These are phyloP conservation scores for Trichoderma sp. DNA, from an alignment of 2,329 filamentous ascomycete species.

Conservation along the genomic window DNA sequence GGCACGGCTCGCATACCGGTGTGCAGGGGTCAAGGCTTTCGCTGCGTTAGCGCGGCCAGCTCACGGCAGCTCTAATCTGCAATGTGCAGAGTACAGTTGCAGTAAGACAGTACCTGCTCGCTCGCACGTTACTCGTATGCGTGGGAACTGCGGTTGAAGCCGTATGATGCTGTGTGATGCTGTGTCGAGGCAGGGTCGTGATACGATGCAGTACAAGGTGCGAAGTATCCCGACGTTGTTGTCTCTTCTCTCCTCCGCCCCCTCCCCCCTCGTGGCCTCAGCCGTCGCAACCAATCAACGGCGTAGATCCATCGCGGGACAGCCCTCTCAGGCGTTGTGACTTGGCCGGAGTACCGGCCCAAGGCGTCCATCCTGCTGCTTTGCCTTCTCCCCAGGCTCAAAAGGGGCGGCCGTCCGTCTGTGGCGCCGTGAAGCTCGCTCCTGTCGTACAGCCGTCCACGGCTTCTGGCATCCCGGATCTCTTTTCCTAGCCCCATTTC, in stretches of 20 bases:
- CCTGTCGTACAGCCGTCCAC: constrained; percentile 3
- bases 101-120: no score
- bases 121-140: no score
- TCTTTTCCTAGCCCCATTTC: neutral
- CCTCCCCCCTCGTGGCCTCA: neutral
- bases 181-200: no score
- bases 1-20: constrained; percentile 28
- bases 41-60: constrained; percentile 10
- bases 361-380: constrained; percentile 3
- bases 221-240: constrained; percentile 27
- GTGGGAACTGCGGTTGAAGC: no score
- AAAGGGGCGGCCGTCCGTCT: constrained; percentile 26
- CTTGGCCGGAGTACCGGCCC: neutral
- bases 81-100: no score
- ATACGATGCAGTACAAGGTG: no score
- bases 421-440: constrained; percentile 15
- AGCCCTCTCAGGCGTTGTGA: neutral
- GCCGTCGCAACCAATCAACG: constrained; percentile 5
- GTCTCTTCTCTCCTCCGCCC: constrained; percentile 32
- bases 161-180: no score
- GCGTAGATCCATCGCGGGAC: neutral
- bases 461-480: neutral
- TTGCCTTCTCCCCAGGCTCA: constrained; percentile 25
- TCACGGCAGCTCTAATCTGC: constrained; percentile 33
- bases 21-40: constrained; percentile 20